A percentile compares a stretch with the other conserved stretches of the same genome.
phyloP scores from a whole-genome alignment of 441 rosid species.

The Populus hybrid region DNA sequence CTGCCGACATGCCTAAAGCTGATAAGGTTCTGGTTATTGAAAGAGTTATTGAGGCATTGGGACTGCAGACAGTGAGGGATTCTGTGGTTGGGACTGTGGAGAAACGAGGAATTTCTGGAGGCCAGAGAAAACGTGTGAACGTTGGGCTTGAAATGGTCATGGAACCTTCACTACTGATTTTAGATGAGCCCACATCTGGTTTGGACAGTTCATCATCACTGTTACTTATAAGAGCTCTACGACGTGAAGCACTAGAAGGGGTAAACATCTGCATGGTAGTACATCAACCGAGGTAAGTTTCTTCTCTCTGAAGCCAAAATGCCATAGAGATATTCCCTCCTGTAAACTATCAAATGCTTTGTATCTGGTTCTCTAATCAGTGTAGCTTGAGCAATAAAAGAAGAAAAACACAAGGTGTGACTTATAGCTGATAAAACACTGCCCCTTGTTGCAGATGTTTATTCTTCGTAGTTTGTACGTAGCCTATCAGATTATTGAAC shows the following conservation, averaged over 20 bases:
- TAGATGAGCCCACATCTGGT: slow-evolving; percentile 97
- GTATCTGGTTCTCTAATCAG: neutral
- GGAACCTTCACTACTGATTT: slow-evolving; percentile 93
- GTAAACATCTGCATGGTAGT: slow-evolving; percentile 91
- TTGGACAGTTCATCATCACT: slow-evolving; percentile 94
- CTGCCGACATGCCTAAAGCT: slow-evolving; percentile 63
- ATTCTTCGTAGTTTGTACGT: neutral
- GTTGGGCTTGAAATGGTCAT: slow-evolving; percentile 98
- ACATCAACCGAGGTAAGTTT: slow-evolving; percentile 87
- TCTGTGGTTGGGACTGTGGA: slow-evolving; percentile 95
- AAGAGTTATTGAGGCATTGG: slow-evolving; percentile 85
- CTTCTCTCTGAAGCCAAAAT: neutral
- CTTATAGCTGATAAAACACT: neutral
- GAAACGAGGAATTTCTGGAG: slow-evolving; percentile 96
- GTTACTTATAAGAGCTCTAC: slow-evolving; percentile 79
- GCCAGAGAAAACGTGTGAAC: slow-evolving; percentile 91
- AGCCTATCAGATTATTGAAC: neutral
- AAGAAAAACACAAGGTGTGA: neutral
- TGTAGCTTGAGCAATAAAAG: neutral
- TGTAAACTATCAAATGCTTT: neutral
- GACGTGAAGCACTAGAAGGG: slow-evolving; percentile 90
- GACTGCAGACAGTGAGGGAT: slow-evolving; percentile 75
- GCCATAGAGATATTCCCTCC: neutral
- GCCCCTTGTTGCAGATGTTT: neutral
- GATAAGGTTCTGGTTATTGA: slow-evolving; percentile 92